Evolutionary conservation across 805 yeast genomes (phyloP).

Genomic region (Candida tibetensis): DNA sequence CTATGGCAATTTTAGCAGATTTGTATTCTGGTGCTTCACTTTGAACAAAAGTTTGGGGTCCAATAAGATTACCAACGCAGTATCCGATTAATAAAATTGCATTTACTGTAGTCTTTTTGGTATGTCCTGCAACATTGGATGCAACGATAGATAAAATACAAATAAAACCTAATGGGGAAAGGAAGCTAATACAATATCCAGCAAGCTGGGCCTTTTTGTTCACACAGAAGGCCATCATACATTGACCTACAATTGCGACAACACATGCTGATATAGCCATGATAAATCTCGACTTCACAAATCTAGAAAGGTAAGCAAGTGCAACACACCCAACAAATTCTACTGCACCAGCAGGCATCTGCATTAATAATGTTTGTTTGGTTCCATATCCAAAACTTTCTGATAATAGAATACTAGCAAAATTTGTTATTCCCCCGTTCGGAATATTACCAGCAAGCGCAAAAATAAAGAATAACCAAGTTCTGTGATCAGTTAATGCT

Average conservation of each 20-base stretch:
- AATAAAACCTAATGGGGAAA: conserved; percentile 28
- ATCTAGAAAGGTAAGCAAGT: conserved; percentile 23
- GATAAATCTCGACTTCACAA: conserved; percentile 25
- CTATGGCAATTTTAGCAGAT: conserved; percentile 42
- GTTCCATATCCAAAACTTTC: conserved; percentile 25
- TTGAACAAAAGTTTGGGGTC: conserved; percentile 50
- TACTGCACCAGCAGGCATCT: conserved; percentile 48
- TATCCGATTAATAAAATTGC: conserved; percentile 47
- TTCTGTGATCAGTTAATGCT: conserved; percentile 33
- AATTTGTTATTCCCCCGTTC: conserved; percentile 37
- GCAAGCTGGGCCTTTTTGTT: conserved; percentile 18
- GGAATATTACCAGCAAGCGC: conserved; percentile 30
- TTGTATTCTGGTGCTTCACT: conserved; percentile 44
- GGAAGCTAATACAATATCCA: conserved; percentile 33
- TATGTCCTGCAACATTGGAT: conserved; percentile 54
- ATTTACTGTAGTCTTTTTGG: conserved; percentile 50
- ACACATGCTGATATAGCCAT: conserved; percentile 22
- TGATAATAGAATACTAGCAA: conserved; percentile 31
- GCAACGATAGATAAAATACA: conserved; percentile 37
- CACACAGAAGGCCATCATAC: conserved; percentile 44
- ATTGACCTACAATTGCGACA: conserved; percentile 23
- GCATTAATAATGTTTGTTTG: conserved; percentile 40
- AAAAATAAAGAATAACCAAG: conserved; percentile 32
- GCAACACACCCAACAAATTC: conserved; percentile 38
- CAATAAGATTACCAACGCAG: conserved; percentile 54